These are phyloP conservation scores for Bocquillonia castaneifolia DNA, from an alignment of 441 rosid genomes.

Conservation along the genomic window DNA sequence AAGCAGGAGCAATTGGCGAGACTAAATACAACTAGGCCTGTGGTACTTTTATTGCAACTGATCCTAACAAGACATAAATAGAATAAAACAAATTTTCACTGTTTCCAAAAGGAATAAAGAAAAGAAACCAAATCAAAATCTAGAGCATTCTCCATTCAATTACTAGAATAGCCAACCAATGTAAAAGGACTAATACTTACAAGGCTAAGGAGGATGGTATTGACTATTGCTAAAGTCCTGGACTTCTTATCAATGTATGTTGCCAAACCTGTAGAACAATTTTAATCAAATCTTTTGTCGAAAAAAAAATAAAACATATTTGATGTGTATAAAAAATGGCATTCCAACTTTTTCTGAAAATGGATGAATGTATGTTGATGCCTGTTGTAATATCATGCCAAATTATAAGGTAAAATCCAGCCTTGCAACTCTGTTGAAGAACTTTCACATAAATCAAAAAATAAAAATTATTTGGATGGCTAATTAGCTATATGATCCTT, in stretches of 20 bases:
- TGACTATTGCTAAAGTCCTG: slow-evolving; percentile 32
- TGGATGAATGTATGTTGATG: not conserved
- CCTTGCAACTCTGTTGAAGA: not conserved
- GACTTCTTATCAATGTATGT: slow-evolving; percentile 55
- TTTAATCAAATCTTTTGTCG: not conserved
- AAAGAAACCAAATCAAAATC: not conserved
- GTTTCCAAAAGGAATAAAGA: not conserved
- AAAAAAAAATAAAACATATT: not conserved
- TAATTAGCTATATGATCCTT: no score
- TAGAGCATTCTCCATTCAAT: not conserved
- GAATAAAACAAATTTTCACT: no score
- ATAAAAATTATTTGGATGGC: not conserved
- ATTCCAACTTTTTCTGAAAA: no score
- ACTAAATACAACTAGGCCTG: not conserved
- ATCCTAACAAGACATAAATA: not conserved
- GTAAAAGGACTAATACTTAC: slow-evolving; percentile 36
- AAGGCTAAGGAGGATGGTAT: slow-evolving; percentile 56
- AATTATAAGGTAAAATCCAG: not conserved
- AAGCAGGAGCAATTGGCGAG: not conserved
- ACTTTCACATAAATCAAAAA: not conserved
- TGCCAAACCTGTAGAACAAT: slow-evolving; percentile 42
- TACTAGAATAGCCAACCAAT: not conserved
- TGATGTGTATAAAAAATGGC: not conserved
- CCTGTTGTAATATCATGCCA: not conserved
- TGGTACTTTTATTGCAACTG: not conserved